Evolutionary conservation across 139 green algal species (phyloP).

Genomic region (Eudorina sp.): DNA sequence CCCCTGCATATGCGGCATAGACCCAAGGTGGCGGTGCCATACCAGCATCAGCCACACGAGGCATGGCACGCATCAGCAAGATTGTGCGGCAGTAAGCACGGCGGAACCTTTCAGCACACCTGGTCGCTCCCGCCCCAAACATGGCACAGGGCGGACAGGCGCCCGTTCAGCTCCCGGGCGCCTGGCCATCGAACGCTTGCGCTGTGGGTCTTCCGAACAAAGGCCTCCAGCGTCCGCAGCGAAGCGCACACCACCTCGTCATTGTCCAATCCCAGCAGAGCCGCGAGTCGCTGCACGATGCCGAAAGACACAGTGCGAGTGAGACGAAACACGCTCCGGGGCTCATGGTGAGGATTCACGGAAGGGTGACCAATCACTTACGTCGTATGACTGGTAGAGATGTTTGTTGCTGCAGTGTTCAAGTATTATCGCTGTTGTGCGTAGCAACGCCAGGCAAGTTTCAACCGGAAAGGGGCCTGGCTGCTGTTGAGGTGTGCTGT

Average conservation of each 20-base stretch:
- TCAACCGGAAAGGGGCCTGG: conserved; percentile 71
- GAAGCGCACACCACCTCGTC: conserved; percentile 77
- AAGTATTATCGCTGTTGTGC: conserved; percentile 80
- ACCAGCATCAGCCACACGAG: too few relatives aligned
- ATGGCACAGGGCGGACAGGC: conserved; percentile 79
- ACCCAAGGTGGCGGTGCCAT: too few relatives aligned
- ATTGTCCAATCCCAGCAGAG: conserved; percentile 80
- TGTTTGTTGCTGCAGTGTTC: conserved; percentile 96
- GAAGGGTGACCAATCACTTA: conserved; percentile 57
- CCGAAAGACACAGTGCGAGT: too few relatives aligned
- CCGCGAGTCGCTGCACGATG: conserved; percentile 77
- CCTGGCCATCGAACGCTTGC: conserved; percentile 77
- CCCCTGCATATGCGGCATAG: too few relatives aligned
- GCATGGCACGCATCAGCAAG: too few relatives aligned
- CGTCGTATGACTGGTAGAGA: conserved; percentile 91
- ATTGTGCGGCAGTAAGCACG: too few relatives aligned
- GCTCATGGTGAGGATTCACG: too few relatives aligned
- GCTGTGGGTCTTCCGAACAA: conserved; percentile 83
- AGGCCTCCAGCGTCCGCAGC: conserved; percentile 77
- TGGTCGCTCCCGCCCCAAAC: conserved; percentile 90
- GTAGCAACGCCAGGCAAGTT: conserved; percentile 78
- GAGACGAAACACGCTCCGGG: too few relatives aligned
- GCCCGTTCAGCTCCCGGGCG: conserved; percentile 68
- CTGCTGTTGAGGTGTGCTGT: not conserved
- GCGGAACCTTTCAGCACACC: too few relatives aligned